Conservation (phyloP, 345 rosid species). For the Populus simonii region DNA sequence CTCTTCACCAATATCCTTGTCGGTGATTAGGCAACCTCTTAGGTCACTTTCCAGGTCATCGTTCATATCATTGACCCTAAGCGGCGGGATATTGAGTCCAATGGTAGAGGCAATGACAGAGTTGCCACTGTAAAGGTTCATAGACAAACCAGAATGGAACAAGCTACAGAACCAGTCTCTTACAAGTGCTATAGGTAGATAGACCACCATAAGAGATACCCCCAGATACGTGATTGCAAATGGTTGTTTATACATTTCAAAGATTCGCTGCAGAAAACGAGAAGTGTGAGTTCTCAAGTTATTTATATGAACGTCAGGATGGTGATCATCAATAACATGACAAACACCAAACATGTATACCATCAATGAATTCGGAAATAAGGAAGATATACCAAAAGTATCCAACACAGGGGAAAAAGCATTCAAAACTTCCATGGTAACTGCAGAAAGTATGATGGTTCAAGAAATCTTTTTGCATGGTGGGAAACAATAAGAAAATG, state of each 20-base stretch:
- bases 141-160: slow-evolving; percentile 4
- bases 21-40: slow-evolving; percentile 20
- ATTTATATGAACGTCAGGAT: too few relatives aligned
- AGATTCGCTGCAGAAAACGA: slow-evolving; percentile 44
- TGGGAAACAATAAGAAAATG: too few relatives aligned
- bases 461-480: too few relatives aligned
- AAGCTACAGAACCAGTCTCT: slow-evolving; percentile 44
- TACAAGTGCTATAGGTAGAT: slow-evolving; percentile 46
- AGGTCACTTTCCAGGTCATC: slow-evolving; percentile 18
- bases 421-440: background rate
- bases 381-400: background rate
- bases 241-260: slow-evolving; percentile 51
- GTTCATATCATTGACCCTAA: slow-evolving; percentile 29
- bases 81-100: slow-evolving; percentile 45
- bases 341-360: too few relatives aligned
- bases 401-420: background rate
- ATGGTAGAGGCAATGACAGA: slow-evolving; percentile 15
- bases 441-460: too few relatives aligned
- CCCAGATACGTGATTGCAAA: slow-evolving; percentile 61
- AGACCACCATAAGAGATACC: slow-evolving; percentile 61
- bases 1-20: slow-evolving; percentile 39
- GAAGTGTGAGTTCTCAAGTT: background rate
- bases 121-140: slow-evolving; percentile 4
- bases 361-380: too few relatives aligned
- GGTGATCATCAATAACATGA: too few relatives aligned